Evolutionary conservation across 108 stramenopile species (phyloP), one percentile per base, ranked within the genome.

Genomic region (Hondaea fermentalgiana): DNA sequence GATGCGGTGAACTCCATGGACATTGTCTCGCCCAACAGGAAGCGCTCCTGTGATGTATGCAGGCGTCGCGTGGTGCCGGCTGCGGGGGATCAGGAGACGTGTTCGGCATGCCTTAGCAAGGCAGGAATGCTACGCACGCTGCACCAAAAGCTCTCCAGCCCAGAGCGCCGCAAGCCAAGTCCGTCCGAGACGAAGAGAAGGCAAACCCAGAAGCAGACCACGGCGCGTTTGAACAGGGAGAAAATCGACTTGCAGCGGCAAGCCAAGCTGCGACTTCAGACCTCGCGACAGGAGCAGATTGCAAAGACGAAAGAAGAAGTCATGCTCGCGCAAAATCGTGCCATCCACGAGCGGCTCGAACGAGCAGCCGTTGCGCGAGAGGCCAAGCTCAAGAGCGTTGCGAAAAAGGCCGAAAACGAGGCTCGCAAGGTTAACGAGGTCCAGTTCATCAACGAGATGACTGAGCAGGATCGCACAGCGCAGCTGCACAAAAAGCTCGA

Each of bases 331-430:
- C 76, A 83, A 35, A 45, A 23, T 6, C 76, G 76, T 2, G 76
- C 76, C 19, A 83, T 83, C 76, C 44, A 53, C 23, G 76, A 83
- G 76, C 45, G 51, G 0, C 76, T 83, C 51, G 76, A 83, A 45
- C 76, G 76, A 10, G 76, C 76, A 1, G 76, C 76, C 1, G 76
- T 83, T 23, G 76, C 76, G 19, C 76, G 76, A 6, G 76, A 83
- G 76, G 76, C 76, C 45, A 83, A 83, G 23, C 51, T 83, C 49
- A 83, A 83, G 76, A 83, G 76, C 23, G 76, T 83, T 6, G 76
- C 76, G 23, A 83, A 83, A 45, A 83, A 83, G 76, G 76, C 76
- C 49, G 76, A 83, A 35, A 83, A 83, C 4, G 76, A 83, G 51
- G 51, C 49, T 6, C 76, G 45, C 45, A 83, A 83, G 51, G 76